Evolutionary conservation across 2,329 filamentous ascomycete genomes (phyloP).

Genomic region (Nectriaceae sp.): DNA sequence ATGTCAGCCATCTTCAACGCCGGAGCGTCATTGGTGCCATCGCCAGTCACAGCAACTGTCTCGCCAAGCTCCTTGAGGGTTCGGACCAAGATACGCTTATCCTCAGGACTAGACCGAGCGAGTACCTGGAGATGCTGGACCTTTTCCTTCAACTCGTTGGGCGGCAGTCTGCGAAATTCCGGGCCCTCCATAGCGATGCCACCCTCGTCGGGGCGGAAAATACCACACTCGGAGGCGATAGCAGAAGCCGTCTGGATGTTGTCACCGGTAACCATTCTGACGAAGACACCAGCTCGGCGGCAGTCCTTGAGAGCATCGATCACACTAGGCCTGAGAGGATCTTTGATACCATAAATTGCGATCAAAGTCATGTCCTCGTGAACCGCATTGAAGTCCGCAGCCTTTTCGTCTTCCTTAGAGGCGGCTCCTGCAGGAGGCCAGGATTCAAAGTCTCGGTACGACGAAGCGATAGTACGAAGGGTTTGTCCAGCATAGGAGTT

Average conservation of each 20-base stretch:
- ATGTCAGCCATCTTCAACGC: constrained; percentile 63
- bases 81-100: constrained; percentile 64
- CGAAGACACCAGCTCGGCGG: constrained; percentile 66
- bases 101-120: constrained; percentile 66
- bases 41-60: constrained; percentile 60
- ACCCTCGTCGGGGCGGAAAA: constrained; percentile 53
- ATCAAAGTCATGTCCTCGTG: constrained; percentile 43
- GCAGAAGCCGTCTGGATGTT: constrained; percentile 46
- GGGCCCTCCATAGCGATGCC: constrained; percentile 62
- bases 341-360: constrained; percentile 65
- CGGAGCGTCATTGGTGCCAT: constrained; percentile 64
- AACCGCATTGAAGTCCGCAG: constrained; percentile 54
- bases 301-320: constrained; percentile 64
- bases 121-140: constrained; percentile 65
- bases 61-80: constrained; percentile 64
- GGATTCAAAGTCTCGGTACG: constrained; percentile 70
- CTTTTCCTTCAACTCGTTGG: constrained; percentile 52
- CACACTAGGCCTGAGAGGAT: constrained; percentile 64
- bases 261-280: constrained; percentile 63
- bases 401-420: constrained; percentile 59
- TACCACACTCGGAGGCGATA: constrained; percentile 47
- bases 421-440: constrained; percentile 70
- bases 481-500: constrained; percentile 64
- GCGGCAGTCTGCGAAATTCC: constrained; percentile 59
- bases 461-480: constrained; percentile 71